Conservation (phyloP, 1,284 basidiomycete species). For the Naganishia sp. region DNA sequence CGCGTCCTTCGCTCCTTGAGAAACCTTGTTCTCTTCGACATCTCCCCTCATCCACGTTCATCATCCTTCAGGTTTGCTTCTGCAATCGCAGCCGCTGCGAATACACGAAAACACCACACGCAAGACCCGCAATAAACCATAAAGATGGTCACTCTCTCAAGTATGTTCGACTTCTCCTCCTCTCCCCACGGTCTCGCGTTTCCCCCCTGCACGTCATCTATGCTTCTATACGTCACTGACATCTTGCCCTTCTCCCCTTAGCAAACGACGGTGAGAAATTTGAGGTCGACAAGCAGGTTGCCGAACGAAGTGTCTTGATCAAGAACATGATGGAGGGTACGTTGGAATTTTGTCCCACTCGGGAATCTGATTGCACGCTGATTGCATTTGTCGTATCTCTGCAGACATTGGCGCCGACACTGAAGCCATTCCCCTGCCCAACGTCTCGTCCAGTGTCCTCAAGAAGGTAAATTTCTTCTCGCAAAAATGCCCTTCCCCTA, state of each 20-base stretch:
- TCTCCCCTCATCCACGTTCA: no score
- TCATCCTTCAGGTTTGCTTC: no score
- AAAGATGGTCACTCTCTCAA: slow-evolving; percentile 34
- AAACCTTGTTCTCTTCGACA: no score
- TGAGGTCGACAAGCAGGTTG: slow-evolving; percentile 89
- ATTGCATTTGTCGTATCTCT: not conserved
- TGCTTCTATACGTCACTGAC: slow-evolving; percentile 16
- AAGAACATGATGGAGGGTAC: slow-evolving; percentile 99
- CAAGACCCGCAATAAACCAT: not conserved
- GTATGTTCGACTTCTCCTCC: slow-evolving; percentile 16
- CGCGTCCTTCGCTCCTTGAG: no score
- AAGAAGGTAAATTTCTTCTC: slow-evolving; percentile 70
- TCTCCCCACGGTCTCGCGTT: not conserved
- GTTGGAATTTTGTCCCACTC: slow-evolving; percentile 32
- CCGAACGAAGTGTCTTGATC: slow-evolving; percentile 92
- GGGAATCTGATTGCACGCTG: no score
- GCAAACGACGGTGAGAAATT: slow-evolving; percentile 95
- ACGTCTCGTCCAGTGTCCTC: slow-evolving; percentile 92
- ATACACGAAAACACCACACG: not conserved
- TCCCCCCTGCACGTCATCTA: not conserved
- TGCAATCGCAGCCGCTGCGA: no score
- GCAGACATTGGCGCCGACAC: slow-evolving; percentile 87
- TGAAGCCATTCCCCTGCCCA: slow-evolving; percentile 91
- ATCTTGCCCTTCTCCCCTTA: slow-evolving; percentile 37
- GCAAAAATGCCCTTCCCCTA: not conserved